phyloP scores from a whole-genome alignment of 441 rosid genomes.

The Bocquillonia castaneifolia region DNA sequence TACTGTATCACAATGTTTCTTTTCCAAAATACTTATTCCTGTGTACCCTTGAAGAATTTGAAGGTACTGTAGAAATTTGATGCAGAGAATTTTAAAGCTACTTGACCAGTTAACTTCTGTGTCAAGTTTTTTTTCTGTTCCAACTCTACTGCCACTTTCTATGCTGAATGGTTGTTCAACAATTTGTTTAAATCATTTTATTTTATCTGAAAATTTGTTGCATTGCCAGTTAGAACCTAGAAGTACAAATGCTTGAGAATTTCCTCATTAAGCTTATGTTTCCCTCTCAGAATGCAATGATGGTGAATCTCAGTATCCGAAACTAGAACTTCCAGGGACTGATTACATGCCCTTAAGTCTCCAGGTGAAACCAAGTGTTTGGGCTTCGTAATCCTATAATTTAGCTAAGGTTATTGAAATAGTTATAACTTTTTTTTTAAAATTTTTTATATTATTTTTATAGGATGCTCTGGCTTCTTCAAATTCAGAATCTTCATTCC shows the following conservation, averaged over 20 bases:
- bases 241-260: constrained; percentile 1
- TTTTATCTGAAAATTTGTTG: not conserved
- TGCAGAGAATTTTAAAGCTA: not conserved
- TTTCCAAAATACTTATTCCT: constrained; percentile 5
- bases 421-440: not conserved
- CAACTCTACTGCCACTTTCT: not conserved
- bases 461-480: constrained; percentile 45
- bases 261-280: constrained; percentile 15
- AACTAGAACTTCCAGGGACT: constrained; percentile 67
- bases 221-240: not conserved
- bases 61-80: constrained; percentile 2
- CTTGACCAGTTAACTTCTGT: not conserved
- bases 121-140: not conserved
- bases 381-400: not conserved
- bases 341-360: constrained; percentile 54
- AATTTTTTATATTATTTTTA: constrained; percentile 9
- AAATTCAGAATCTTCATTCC: constrained; percentile 27
- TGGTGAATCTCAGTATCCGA: constrained; percentile 68
- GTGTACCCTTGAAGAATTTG: not conserved
- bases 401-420: not conserved
- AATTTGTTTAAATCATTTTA: not conserved
- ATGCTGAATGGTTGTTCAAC: constrained; percentile 1
- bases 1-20: not conserved
- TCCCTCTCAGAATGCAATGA: constrained; percentile 48
- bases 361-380: constrained; percentile 48